Evolutionary conservation across 805 yeast species (phyloP), one percentile per base, ranked within the genome.

Genomic region (Cyberlindnera veronae): DNA sequence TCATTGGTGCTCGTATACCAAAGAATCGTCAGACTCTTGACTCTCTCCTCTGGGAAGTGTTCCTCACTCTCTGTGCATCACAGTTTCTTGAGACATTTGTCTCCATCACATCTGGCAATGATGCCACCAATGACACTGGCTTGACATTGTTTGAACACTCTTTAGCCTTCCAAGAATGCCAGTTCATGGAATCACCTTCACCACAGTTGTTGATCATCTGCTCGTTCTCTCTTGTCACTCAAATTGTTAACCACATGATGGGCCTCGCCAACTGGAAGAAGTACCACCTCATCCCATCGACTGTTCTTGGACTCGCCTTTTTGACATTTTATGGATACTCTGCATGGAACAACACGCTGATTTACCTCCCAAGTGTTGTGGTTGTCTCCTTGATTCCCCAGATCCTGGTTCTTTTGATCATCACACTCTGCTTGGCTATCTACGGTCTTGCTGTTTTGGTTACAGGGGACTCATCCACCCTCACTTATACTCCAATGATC

Each of bases 121-220:
- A 64, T 19, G 84, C 87, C 7, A 68, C 71, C 40, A 71, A 76
- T 16, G 90, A 82, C 41, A 73, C 81, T 13, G 87, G 87, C 0
- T 65, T 84, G 47, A 80, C 93, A 0, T 62, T 84, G 26, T 83
- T 84, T 60, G 93, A 85, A 57, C 82, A 79, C 51, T 81, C 91
- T 4, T 58, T 83, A 13, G 85, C 87, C 11, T 82, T 82, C 54
- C 90, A 84, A 52, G 93, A 84, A 50, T 79, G 74, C 42, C 83
- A 73, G 56, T 67, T 69, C 32, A 62, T 67, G 24, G 63, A 39
- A 38, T 62, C 69, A 35, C 87, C 79, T 23, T 72, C 79, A 1
- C 72, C 67, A 35, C 85, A 71, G 54, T 63, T 74, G 33, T 66
- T 75, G 31, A 60, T 69, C 9, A 64, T 78, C 3, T 70, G 80